phyloP scores from a whole-genome alignment of 1,284 basidiomycete genomes.

The Puccinia novopanici region DNA sequence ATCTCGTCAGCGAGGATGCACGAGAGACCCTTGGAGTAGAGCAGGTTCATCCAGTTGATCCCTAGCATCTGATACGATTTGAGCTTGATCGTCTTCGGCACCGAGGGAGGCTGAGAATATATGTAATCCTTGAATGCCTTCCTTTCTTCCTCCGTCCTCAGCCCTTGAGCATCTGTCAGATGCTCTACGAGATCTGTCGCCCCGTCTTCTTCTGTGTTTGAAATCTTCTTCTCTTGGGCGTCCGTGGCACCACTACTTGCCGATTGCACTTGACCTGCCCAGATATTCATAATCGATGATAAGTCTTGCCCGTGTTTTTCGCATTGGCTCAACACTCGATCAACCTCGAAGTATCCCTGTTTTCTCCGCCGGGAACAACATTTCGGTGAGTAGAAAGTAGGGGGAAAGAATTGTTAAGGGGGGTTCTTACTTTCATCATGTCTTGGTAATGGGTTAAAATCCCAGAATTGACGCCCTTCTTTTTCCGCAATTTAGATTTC shows the following conservation, averaged over 20 bases:
- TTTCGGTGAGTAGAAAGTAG: background rate
- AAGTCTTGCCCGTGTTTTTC: slow-evolving; percentile 73
- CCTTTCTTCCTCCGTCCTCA: slow-evolving; percentile 55
- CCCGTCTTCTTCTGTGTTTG: slow-evolving; percentile 58
- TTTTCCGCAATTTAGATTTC: slow-evolving; percentile 75
- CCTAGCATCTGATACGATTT: slow-evolving; percentile 97
- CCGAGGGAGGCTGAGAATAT: slow-evolving; percentile 71
- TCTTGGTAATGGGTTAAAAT: slow-evolving; percentile 87
- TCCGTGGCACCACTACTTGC: background rate
- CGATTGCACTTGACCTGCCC: slow-evolving; percentile 63
- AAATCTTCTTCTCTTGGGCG: slow-evolving; percentile 6
- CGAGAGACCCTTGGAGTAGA: slow-evolving; percentile 77
- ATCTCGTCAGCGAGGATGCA: slow-evolving; percentile 93
- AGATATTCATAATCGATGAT: slow-evolving; percentile 72
- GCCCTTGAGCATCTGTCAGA: slow-evolving; percentile 58
- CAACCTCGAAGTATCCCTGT: slow-evolving; percentile 78
- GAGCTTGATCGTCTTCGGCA: slow-evolving; percentile 73
- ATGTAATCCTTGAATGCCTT: slow-evolving; percentile 64
- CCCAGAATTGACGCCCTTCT: slow-evolving; percentile 85
- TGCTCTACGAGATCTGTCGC: slow-evolving; percentile 60
- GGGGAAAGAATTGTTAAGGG: background rate
- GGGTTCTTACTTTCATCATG: slow-evolving; percentile 69
- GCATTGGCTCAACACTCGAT: slow-evolving; percentile 82
- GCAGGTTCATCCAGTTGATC: slow-evolving; percentile 92
- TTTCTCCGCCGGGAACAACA: background rate